Evolutionary conservation across 2,329 filamentous ascomycete genomes (phyloP), one percentile per base, ranked within the genome.

Genomic region (Colletotrichum sp.): DNA sequence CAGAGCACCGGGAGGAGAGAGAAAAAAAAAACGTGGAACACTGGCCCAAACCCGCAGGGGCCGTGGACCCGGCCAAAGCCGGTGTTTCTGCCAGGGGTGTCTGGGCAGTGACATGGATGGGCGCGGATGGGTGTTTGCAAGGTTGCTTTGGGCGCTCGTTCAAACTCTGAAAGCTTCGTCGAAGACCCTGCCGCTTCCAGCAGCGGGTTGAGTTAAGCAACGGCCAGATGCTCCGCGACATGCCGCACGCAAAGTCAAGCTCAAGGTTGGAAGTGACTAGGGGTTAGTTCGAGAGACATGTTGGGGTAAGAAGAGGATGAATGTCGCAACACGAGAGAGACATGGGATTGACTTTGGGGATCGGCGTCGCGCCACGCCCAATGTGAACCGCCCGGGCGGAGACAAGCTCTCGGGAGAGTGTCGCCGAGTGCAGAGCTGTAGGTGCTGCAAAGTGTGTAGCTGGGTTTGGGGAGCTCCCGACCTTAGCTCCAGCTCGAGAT

Each of bases 61-160:
- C 72, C 39, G 30, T 57, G 59, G 59, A 32, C 72, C 69, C 68
- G 63, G 72, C 68, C 24, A 72, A 57, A 63, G 68, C 72, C 69
- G 63, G n/a, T 28, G 63, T 68, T 72, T 72, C 28, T 67, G 39
- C 26, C 72, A 62, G 68, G 60, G 72, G 62, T 63, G 52, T 63
- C 48, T 65, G 32, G 55, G 48, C n/a, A 52, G 15, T 65, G 34
- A 44, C 34, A 65, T 34, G 60, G 24, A 59, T 30, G 48, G 6
- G 13, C 34, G n/a, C 44, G 22, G 26, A 15, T 12, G 48, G 16
- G 44, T 34, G 59, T 64, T 65, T 71, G 52, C 36, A 26, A 75
- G 62, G 65, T 55, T 70, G 69, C 68, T 68, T 57, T 55, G 63
- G 68, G 36, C 72, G 63, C 69, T 44, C 36, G 39, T 34, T 18